Percentiles rank a stretch among this genome's conserved stretches.
Conservation (phyloP, 192 early-diverging fungal genomes). For the Backusella macrospora region DNA sequence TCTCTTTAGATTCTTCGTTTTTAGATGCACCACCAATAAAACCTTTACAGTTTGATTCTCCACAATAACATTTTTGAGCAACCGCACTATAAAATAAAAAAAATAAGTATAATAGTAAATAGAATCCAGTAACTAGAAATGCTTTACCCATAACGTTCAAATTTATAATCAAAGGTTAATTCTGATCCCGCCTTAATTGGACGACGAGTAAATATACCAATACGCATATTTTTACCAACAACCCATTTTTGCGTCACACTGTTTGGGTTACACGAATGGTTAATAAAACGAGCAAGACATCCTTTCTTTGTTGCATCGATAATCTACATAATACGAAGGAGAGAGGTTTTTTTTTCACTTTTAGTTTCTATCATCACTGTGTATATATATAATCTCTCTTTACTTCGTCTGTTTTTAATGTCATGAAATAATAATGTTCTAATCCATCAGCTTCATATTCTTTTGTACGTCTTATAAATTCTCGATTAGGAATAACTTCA, state of each 20-base stretch:
- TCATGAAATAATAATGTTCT: constrained; percentile 98
- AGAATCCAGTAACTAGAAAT: too few species aligned
- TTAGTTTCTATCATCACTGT: neutral
- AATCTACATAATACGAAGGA: constrained; percentile 54
- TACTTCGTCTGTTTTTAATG: constrained; percentile 84
- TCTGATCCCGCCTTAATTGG: constrained; percentile 81
- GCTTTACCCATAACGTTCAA: constrained; percentile 85
- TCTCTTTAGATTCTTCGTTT: constrained; percentile 57
- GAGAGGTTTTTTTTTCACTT: neutral
- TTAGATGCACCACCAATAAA: constrained; percentile 85
- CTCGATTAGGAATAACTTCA: constrained; percentile 80
- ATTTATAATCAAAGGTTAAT: constrained; percentile 98
- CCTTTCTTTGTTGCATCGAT: constrained; percentile 97
- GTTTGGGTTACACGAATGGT: constrained; percentile 96
- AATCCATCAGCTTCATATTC: constrained; percentile 81
- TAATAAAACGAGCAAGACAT: constrained; percentile 94
- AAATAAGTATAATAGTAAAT: neutral
- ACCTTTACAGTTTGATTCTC: constrained; percentile 83
- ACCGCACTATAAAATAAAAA: constrained; percentile 57
- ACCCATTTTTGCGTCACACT: constrained; percentile 97
- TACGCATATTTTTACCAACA: constrained; percentile 83
- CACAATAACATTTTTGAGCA: constrained; percentile 94
- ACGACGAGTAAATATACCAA: constrained; percentile 90
- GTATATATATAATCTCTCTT: neutral
- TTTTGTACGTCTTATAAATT: constrained; percentile 81